Evolutionary conservation across 257 asterid genomes (phyloP).

Genomic region (Solanum chmielewskii): DNA sequence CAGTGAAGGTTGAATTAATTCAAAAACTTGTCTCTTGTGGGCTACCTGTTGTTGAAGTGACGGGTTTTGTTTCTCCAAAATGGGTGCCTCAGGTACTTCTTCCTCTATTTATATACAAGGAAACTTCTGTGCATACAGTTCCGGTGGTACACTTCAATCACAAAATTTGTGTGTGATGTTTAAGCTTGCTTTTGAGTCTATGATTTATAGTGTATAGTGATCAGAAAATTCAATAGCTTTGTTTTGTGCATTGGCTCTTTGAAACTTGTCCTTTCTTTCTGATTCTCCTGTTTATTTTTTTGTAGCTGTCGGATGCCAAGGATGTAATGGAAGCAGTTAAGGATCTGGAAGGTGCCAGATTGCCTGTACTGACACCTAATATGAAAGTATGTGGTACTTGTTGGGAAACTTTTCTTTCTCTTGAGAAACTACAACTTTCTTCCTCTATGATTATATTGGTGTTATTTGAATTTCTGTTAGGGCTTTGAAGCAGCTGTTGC

Average conservation of each 20-base stretch:
- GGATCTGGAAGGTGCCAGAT: conserved; percentile 56
- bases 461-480: conserved; percentile 14
- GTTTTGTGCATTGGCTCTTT: not conserved
- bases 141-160: not conserved
- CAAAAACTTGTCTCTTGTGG: conserved; percentile 68
- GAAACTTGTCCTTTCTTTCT: conserved; percentile 1
- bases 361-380: conserved; percentile 88
- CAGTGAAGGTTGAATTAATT: conserved; percentile 65
- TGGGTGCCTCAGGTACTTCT: conserved; percentile 95
- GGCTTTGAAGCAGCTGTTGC: conserved; percentile 92
- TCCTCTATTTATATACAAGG: not conserved
- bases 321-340: conserved; percentile 77
- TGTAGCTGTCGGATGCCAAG: conserved; percentile 85
- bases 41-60: conserved; percentile 81
- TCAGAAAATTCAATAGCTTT: not conserved
- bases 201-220: not conserved
- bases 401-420: not conserved
- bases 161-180: not conserved
- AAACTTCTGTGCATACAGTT: not conserved
- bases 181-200: not conserved
- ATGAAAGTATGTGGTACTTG: conserved; percentile 38
- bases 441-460: not conserved
- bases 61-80: conserved; percentile 94
- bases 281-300: conserved; percentile 1
- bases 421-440: not conserved